Percentiles rank a stretch among this genome's conserved stretches.
These are phyloP conservation scores for Cornus florida DNA, from an alignment of 148 eudicot genomes.

Conservation along the genomic window DNA sequence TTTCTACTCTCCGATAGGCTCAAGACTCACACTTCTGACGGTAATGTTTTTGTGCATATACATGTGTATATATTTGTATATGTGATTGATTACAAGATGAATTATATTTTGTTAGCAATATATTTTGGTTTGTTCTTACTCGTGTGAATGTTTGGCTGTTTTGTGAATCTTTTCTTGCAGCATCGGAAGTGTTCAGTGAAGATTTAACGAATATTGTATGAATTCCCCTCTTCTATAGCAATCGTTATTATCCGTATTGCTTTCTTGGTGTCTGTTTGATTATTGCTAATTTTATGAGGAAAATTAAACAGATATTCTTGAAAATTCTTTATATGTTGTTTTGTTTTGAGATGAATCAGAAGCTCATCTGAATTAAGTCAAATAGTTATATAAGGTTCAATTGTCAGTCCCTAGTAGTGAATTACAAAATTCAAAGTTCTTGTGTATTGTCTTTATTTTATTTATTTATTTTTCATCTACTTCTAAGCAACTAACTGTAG, in stretches of 20 bases:
- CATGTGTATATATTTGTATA: background rate
- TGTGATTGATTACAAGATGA: background rate
- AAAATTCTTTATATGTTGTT: background rate
- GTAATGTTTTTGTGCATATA: constrained; percentile 21
- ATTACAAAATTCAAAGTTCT: too few relatives aligned
- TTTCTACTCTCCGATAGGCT: constrained; percentile 52
- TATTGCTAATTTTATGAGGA: constrained; percentile 2
- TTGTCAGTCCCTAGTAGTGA: background rate
- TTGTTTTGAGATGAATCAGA: background rate
- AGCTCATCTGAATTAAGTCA: background rate
- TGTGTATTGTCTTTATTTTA: too few relatives aligned
- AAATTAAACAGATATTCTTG: background rate
- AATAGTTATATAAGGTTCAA: background rate
- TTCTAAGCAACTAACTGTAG: constrained; percentile 8
- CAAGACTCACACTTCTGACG: constrained; percentile 42
- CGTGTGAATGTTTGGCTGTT: background rate
- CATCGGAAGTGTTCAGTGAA: constrained; percentile 40
- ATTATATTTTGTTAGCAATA: background rate
- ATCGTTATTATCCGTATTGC: background rate
- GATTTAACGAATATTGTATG: constrained; percentile 77
- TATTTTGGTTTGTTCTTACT: background rate
- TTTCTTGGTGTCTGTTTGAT: background rate
- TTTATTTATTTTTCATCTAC: too few relatives aligned
- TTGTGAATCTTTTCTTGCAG: constrained; percentile 32
- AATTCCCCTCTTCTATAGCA: constrained; percentile 4